Base-by-base conservation (phyloP, 441 rosid genomes). In the Erodium moschatum region DNA sequence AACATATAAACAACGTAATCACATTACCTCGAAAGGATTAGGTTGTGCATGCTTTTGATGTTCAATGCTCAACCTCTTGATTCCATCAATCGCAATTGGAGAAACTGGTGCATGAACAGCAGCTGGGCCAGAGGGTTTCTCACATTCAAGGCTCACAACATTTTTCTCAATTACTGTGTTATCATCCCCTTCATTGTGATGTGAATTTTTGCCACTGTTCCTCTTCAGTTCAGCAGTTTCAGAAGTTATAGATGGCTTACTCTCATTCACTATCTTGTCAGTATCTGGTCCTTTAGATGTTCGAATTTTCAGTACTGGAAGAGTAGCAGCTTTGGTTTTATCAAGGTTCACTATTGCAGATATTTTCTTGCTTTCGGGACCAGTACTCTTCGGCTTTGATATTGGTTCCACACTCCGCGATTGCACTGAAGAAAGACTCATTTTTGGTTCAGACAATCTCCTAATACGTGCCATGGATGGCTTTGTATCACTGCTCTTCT, bases 391-490 rank as follows among this genome's bases (percentile, higher is more conserved):
- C 67, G 67, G 66, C 75, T 79, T 86, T 67, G 83, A 75, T 67
- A 77, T 69, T 60, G 74, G 74, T 74, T 81, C 83, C 33, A 73
- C 68, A 56, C 81, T 83, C 54, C 72, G 86, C 65, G 86, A 74
- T 81, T 81, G 85, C 71, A 76, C 83, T 35, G 87, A 75, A 78
- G 89, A 74, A 64, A 72, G 76, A 73, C 75, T 79, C 66, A 79
- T 72, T 81, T 84, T 88, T 15, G 97, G 97, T 78, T 95, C 97
- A 19, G 99, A 95, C 68, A 91, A 81, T 74, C 99, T 82, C 82
- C 97, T 90, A 72, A 85, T 85, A 64, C 88, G 78, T 71, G 94
- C 78, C 84, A 81, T 78, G 29, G 92, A 85, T 70, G 79, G 70
- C 84, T 88, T 94, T 54, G 81, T 67, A 66, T 87, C 54, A 10